Evolutionary conservation across 2,329 filamentous ascomycete genomes (phyloP), one percentile per base, ranked within the genome.

Genomic region (Colletotrichum chlorophyti): DNA sequence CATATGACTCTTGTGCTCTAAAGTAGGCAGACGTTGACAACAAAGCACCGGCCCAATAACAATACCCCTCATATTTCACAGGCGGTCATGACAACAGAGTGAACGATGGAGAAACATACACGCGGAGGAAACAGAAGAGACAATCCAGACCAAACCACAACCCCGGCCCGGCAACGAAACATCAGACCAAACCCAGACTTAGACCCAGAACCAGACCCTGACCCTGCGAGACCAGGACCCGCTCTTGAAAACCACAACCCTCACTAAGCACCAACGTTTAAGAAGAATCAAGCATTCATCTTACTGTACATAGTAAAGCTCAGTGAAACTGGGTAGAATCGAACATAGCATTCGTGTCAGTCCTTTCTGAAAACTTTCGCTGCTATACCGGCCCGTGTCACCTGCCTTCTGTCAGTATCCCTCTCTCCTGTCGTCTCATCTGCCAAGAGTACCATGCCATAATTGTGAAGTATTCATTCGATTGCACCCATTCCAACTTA

Each of bases 31-130:
- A 15, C 32, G 23, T 34, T 27, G 32, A 26, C 41, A n/a, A n/a
- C n/a, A 53, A 53, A 49, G 37, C 43, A 49, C 12, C 35, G 42
- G 27, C 37, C n/a, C n/a, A n/a, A n/a, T n/a, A n/a, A n/a, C n/a
- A n/a, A n/a, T n/a, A n/a, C n/a, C n/a, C n/a, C n/a, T n/a, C n/a
- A n/a, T n/a, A n/a, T n/a, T n/a, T n/a, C n/a, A n/a, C n/a, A n/a
- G n/a, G n/a, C n/a, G n/a, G n/a, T n/a, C n/a, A n/a, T n/a, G n/a
- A n/a, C n/a, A n/a, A n/a, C n/a, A n/a, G n/a, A n/a, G n/a, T n/a
- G n/a, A n/a, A n/a, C n/a, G n/a, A n/a, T n/a, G n/a, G n/a, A 17
- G 31, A 34, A n/a, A 45, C 9, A 45, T 14, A 40, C 35, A 10
- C 17, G 47, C 23, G 15, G 17, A 17, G 23, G 37, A 31, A n/a